These are phyloP conservation scores for Hippophae gyantsensis DNA, from an alignment of 306 rosid species.

Conservation along the genomic window DNA sequence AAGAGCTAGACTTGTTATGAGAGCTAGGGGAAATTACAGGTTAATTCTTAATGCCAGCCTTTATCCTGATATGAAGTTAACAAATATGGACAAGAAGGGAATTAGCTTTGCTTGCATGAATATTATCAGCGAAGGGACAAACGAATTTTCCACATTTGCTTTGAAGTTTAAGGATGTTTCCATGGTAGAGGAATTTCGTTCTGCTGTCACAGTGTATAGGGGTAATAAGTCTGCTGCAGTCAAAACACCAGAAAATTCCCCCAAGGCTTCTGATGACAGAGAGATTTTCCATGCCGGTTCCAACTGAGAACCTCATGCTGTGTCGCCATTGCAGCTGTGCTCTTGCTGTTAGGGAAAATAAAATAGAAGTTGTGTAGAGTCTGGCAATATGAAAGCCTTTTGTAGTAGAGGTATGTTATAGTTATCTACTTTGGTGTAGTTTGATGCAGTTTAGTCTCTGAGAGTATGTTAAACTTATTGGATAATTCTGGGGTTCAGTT, in stretches of 20 bases:
- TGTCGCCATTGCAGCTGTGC: conserved; percentile 1
- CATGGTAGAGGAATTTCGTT: conserved; percentile 58
- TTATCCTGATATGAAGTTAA: conserved; percentile 79
- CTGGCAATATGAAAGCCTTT: conserved; percentile 26
- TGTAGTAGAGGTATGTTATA: conserved; percentile 34
- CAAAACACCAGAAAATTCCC: conserved; percentile 79
- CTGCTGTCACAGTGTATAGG: conserved; percentile 47
- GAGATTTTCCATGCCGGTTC: background rate
- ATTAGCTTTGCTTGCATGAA: conserved; percentile 88
- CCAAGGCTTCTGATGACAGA: conserved; percentile 50
- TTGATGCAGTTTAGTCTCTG: conserved; percentile 20
- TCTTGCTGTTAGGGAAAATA: conserved; percentile 7
- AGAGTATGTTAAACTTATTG: conserved; percentile 23
- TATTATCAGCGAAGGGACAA: conserved; percentile 62
- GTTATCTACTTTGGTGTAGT: conserved; percentile 41
- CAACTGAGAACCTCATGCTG: conserved; percentile 2
- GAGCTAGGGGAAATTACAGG: conserved; percentile 72
- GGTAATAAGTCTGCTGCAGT: conserved; percentile 27
- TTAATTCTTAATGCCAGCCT: conserved; percentile 79
- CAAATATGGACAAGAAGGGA: conserved; percentile 86
- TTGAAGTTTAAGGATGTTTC: conserved; percentile 81
- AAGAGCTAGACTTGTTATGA: conserved; percentile 71
- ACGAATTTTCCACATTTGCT: conserved; percentile 73
- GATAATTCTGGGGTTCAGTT: conserved; percentile 18
- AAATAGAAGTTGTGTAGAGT: conserved; percentile 18